A percentile compares a stretch with the other conserved stretches of the same genome.
Evolutionary conservation across 768 basidiomycete genomes (phyloP).

Genomic region (Leccinum longicurvipes): DNA sequence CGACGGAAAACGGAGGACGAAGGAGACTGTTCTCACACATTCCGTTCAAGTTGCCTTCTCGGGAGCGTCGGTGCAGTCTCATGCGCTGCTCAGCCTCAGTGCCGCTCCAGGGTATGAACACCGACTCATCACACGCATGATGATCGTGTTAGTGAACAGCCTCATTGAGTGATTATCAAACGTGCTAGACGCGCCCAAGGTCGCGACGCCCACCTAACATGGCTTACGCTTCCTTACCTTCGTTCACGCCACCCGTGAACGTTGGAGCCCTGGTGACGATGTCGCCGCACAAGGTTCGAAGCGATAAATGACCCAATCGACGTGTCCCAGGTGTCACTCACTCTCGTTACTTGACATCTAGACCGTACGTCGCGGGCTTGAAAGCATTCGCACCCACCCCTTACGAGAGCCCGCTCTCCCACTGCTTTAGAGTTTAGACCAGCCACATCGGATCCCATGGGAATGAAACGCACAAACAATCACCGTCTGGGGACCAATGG

Average conservation of each 20-base stretch:
- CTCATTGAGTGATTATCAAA: neutral
- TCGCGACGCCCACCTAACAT: neutral
- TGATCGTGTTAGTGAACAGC: constrained; percentile 5
- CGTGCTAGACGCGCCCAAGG: neutral
- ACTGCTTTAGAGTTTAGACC: constrained; percentile 14
- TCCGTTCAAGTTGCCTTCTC: constrained; percentile 17
- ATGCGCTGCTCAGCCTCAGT: neutral
- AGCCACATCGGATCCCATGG: constrained; percentile 14
- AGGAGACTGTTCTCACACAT: constrained; percentile 15
- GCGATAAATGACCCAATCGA: neutral
- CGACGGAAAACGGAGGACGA: neutral
- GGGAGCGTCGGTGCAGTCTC: neutral
- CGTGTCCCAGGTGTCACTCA: neutral
- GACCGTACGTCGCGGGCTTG: neutral
- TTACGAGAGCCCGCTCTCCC: constrained; percentile 23
- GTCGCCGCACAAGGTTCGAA: neutral
- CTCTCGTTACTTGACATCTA: neutral
- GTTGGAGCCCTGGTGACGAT: neutral
- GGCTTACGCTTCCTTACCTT: too few relatives aligned
- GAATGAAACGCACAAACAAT: constrained; percentile 11
- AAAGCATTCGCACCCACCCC: neutral
- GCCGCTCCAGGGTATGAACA: neutral
- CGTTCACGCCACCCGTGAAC: neutral
- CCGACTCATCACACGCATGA: constrained; percentile 4
- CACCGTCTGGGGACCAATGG: neutral